Conservation (phyloP, 345 rosid species). For the Salix purpurea region DNA sequence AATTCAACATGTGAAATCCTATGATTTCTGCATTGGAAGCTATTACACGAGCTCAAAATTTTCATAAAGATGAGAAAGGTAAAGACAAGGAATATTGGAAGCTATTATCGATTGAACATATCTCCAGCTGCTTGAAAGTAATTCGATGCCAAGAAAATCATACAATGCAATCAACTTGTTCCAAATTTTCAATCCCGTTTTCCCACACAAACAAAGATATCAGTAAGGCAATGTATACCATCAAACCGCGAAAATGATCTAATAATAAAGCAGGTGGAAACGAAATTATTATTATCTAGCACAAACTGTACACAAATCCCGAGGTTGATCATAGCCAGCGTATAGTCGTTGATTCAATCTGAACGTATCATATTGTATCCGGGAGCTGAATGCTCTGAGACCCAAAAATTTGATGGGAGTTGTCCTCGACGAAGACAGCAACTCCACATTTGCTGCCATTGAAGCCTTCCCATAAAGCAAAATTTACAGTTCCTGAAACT, state of each 20-base stretch:
- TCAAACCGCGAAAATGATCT: neutral
- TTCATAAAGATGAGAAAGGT: no score
- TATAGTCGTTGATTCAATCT: neutral
- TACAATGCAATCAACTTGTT: neutral
- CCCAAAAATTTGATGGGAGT: constrained; percentile 61
- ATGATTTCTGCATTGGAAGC: no score
- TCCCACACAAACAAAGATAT: neutral
- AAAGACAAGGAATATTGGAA: neutral
- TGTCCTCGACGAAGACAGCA: constrained; percentile 62
- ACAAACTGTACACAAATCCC: constrained; percentile 27
- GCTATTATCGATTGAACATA: neutral
- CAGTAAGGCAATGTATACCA: neutral
- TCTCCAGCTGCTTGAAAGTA: neutral
- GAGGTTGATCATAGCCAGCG: constrained; percentile 2
- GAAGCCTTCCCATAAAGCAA: constrained; percentile 74
- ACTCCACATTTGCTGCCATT: constrained; percentile 59
- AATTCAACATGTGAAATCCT: no score
- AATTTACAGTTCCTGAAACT: constrained; percentile 59
- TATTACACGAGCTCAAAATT: no score
- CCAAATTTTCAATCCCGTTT: neutral
- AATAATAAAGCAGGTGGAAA: no score
- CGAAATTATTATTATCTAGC: constrained; percentile 5
- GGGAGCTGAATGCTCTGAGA: constrained; percentile 64
- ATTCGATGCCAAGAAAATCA: neutral
- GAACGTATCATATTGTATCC: constrained; percentile 39